Evolutionary conservation across 148 eudicot genomes (phyloP).

Genomic region (Arbutus unedo): DNA sequence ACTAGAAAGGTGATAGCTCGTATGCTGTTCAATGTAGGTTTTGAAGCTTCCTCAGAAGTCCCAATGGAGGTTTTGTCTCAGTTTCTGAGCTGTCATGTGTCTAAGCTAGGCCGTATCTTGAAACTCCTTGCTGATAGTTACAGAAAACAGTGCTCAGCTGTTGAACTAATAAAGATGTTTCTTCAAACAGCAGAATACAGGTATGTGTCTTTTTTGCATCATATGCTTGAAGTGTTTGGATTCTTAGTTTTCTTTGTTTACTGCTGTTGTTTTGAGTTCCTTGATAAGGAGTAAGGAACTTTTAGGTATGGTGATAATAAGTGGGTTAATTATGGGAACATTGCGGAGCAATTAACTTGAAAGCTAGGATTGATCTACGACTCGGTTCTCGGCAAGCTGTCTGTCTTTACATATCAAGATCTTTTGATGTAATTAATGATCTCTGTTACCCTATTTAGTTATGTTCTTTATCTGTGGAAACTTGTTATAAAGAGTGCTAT

Average conservation of each 20-base stretch:
- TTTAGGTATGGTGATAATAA: not conserved
- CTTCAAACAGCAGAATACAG: constrained; percentile 74
- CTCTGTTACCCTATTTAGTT: too few relatives aligned
- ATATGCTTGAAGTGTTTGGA: constrained; percentile 13
- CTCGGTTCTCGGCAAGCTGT: not conserved
- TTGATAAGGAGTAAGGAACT: not conserved
- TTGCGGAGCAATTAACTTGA: not conserved
- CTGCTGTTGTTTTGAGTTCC: not conserved
- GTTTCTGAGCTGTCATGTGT: constrained; percentile 70
- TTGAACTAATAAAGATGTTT: constrained; percentile 83
- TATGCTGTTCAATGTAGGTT: constrained; percentile 52
- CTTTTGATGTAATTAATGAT: too few relatives aligned
- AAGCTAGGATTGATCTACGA: not conserved
- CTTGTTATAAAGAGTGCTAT: too few relatives aligned
- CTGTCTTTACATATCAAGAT: too few relatives aligned
- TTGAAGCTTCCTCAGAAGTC: constrained; percentile 72
- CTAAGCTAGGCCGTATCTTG: constrained; percentile 71
- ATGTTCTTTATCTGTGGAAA: too few relatives aligned
- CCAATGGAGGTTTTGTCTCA: constrained; percentile 74
- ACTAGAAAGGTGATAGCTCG: constrained; percentile 75
- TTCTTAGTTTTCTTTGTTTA: constrained; percentile 3
- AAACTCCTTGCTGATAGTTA: constrained; percentile 87
- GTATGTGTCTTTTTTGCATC: constrained; percentile 33
- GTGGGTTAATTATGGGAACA: not conserved
- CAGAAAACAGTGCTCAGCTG: constrained; percentile 78